Evolutionary conservation across 2,329 filamentous ascomycete species (phyloP), one percentile per base, ranked within the genome.

Genomic region (Tolypocladium amazonense): DNA sequence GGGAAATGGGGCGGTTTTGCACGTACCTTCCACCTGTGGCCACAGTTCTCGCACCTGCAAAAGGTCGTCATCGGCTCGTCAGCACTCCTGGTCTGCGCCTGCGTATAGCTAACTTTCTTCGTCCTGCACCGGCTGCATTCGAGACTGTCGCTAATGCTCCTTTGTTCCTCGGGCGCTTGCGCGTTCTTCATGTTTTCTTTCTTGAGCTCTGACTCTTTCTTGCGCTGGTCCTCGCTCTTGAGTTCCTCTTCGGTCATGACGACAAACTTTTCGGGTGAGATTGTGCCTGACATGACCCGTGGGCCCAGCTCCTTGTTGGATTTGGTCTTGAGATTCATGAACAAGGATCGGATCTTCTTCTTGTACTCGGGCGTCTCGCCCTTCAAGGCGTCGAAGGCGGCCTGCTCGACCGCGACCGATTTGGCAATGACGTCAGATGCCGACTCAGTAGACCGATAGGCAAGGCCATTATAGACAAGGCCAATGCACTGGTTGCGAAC

Each of bases 151-250:
- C 88, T 92, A 76, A 97, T 91, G 71, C 88, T 92, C 81, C 92
- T 94, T 76, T 96, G 88, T 23, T 86, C 89, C 80, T 92, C 89
- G 60, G 93, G 90, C 14, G 96, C 92, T 86, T 97, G 95, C 1
- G 94, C 91, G 75, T 93, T 91, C 79, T 92, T 92, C 89, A 97
- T 92, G 75, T 99, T 99, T 76, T 97, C 91, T 75, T 89, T 86
- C 71, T 92, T 82, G 57, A 96, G 81, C 72, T 86, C 85, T 66
- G 83, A 78, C 66, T 97, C 92, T 70, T 88, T 84, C 67, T 85
- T 85, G 62, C 87, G 85, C 75, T 90, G 88, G 73, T 94, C 87
- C 56, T 87, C 88, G 56, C 89, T 94, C 78, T 95, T 95, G 71
- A 99, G 84, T 73, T 97, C 93, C 59, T 96, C 89, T 67, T 90